Percentiles rank a stretch among this genome's conserved stretches.
phyloP scores from a whole-genome alignment of 2,329 filamentous ascomycete species.

The Sarocladiaceae sp. region DNA sequence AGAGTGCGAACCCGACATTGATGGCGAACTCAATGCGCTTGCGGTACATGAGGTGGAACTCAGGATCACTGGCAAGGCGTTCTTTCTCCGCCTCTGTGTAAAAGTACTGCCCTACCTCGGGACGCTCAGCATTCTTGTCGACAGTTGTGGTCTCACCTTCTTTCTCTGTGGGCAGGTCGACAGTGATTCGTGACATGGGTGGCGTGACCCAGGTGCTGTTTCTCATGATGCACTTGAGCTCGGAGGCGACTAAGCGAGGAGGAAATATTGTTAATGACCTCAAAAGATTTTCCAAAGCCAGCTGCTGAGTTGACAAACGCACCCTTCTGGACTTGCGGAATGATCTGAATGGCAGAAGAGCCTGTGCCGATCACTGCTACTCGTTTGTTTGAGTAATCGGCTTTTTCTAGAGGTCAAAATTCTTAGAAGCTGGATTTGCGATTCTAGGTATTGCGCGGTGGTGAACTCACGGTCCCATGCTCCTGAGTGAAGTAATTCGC shows the following conservation, averaged over 20 bases:
- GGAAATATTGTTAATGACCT: no score
- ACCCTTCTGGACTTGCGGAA: slow-evolving; percentile 37
- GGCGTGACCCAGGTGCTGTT: no score
- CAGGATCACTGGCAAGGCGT: neutral
- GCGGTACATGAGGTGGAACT: neutral
- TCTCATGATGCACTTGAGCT: no score
- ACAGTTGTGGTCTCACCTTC: no score
- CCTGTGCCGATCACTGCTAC: slow-evolving; percentile 53
- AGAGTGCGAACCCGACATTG: slow-evolving; percentile 7
- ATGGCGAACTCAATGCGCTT: slow-evolving; percentile 6
- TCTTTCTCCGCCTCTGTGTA: slow-evolving; percentile 1
- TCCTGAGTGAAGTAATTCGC: slow-evolving; percentile 48
- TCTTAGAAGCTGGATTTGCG: no score
- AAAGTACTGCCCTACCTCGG: slow-evolving; percentile 3
- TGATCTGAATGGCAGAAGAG: slow-evolving; percentile 51
- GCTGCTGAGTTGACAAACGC: neutral
- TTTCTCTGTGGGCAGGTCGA: no score
- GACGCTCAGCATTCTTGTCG: neutral
- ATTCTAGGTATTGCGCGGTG: no score
- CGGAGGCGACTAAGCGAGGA: slow-evolving; percentile 3
- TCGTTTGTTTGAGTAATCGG: slow-evolving; percentile 44
- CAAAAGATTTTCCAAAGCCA: slow-evolving; percentile 2
- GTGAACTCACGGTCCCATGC: no score
- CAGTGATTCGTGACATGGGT: no score
- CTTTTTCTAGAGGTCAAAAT: no score